Evolutionary conservation across 768 basidiomycete species (phyloP), one percentile per base, ranked within the genome.

Genomic region (Tylopilus sp.): DNA sequence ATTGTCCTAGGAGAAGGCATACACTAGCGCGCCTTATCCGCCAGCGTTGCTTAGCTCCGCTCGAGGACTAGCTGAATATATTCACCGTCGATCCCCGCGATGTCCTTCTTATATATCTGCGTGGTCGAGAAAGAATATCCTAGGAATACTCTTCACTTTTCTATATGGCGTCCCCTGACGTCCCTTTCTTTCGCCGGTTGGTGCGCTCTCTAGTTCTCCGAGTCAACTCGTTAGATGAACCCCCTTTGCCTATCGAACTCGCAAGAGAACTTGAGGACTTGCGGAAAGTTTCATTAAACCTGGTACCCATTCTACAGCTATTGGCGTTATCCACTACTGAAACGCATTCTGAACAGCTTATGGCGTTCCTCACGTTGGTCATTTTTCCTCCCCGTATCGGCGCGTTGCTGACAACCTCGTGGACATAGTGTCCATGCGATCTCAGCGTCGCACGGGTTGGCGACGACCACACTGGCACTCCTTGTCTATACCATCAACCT

Each of bases 401-500:
- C 8, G 24, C 13, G 22, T 22, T 21, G 17, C 40, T 57, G 21
- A 63, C n/a, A 6, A 30, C 16, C 44, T n/a, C 17, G 36, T 21
- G 26, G 25, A 11, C 33, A 28, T 24, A 69, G 67, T 9, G 21
- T 69, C 44, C 64, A 66, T 41, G 53, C 54, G 1, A 45, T 63
- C 17, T 64, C 62, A 25, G 56, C 59, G n/a, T 63, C 65, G 3
- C 42, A 31, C 3, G 47, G 33, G 16, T 42, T 69, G 6, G 55
- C 33, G 34, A 52, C 61, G 14, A 45, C 53, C 30, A 67, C 69
- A 5, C 54, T 69, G 21, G 57, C 57, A 14, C 63, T 71, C 26
- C 40, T 69, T 25, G 45, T 69, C 6, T 67, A 71, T 29, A 69
- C 68, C 2, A 60, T 71, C 40, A 69, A 60, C 31, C 60, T 69